Conservation (phyloP, 805 yeast genomes). For the Priceomyces melissophilus region DNA sequence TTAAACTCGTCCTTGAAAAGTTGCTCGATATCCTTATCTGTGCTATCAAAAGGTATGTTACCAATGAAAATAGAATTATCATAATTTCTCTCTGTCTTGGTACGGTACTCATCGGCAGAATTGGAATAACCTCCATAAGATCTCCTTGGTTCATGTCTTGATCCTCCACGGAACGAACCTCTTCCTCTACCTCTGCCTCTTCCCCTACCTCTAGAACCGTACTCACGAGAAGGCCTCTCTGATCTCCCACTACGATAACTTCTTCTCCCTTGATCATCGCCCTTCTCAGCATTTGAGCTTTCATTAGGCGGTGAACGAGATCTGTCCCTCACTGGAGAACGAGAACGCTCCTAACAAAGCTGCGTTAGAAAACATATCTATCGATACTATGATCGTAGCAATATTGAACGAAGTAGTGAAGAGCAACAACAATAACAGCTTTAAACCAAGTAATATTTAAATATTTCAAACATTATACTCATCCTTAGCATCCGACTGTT, state of each 20-base stretch:
- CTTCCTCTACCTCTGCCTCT: constrained; percentile 21
- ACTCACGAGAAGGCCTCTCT: constrained; percentile 9
- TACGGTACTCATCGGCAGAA: constrained; percentile 27
- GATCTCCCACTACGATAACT: constrained; percentile 26
- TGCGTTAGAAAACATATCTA: neutral
- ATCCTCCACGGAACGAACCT: constrained; percentile 18
- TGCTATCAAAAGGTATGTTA: constrained; percentile 63
- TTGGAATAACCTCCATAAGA: constrained; percentile 12
- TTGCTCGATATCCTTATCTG: constrained; percentile 56
- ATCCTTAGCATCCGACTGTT: constrained; percentile 1
- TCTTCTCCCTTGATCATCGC: constrained; percentile 30
- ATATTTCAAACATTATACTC: neutral
- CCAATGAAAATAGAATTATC: constrained; percentile 71
- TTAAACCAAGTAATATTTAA: constrained; percentile 2
- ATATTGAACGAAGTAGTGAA: neutral
- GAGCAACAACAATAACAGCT: constrained; percentile 1
- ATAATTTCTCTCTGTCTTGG: constrained; percentile 52
- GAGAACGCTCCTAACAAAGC: constrained; percentile 29
- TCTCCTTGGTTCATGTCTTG: constrained; percentile 14
- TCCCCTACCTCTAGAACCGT: constrained; percentile 16
- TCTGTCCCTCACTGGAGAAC: constrained; percentile 32
- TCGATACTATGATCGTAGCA: neutral
- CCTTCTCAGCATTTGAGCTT: constrained; percentile 7
- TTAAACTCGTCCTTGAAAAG: constrained; percentile 49
- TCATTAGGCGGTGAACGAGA: constrained; percentile 38